Evolutionary conservation across 176 grass and related monocot species (phyloP).

Genomic region (Rhynchospora pubera): DNA sequence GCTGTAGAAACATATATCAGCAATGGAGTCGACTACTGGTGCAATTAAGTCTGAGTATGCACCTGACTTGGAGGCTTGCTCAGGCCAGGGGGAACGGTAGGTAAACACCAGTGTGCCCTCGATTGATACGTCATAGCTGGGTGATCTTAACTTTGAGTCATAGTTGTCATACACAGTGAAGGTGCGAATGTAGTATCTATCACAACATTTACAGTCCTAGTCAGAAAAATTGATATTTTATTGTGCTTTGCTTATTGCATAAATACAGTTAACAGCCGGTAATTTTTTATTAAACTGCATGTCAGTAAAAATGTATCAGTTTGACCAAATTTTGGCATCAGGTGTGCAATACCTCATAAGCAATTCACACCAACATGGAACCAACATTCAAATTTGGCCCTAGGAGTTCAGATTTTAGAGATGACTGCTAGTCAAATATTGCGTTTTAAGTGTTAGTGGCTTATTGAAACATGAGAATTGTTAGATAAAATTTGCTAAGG

Average conservation of each 20-base stretch:
- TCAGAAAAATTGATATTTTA: neutral
- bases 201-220: neutral
- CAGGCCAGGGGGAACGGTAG: slow-evolving; percentile 90
- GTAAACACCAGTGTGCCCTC: slow-evolving; percentile 85
- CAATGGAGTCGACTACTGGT: slow-evolving; percentile 35
- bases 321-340: neutral
- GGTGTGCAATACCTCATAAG: neutral
- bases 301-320: neutral
- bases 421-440: neutral
- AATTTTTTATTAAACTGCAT: no score
- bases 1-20: slow-evolving; percentile 96
- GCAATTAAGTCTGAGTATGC: slow-evolving; percentile 95
- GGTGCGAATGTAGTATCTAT: slow-evolving; percentile 83
- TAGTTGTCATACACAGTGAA: slow-evolving; percentile 99
- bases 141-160: slow-evolving; percentile 74
- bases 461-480: neutral
- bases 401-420: neutral
- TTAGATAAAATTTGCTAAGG: neutral
- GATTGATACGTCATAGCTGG: slow-evolving; percentile 87
- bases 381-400: neutral
- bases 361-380: neutral
- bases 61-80: slow-evolving; percentile 71
- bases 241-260: neutral
- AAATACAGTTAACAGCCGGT: neutral
- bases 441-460: neutral